Base-by-base conservation (phyloP, 148 eudicot genomes). In the Rhododendron ovatum region DNA sequence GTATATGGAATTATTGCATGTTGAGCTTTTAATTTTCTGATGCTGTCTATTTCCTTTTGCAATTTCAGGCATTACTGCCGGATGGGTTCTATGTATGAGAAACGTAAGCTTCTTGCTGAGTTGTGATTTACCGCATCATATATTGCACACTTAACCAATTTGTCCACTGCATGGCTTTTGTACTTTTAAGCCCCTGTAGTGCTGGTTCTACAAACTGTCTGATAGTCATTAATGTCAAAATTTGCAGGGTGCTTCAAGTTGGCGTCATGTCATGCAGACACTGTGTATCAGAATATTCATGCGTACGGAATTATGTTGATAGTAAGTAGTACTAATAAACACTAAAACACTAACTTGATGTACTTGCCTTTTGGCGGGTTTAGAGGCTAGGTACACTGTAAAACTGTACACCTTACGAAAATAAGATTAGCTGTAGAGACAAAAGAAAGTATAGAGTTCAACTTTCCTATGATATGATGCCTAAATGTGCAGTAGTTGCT, bases 261-360 rank as follows among this genome's bases (percentile, higher is more conserved):
- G 93, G 90, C 95, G 47, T 87, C 98, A 43, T 96, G 99, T 78
- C 82, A 93, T 80, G 82, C 90, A 80, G 87, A 86, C 81, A 86
- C 95, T 22, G 91, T 82, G 51, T 93, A 86, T 86, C 98, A 96
- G 91, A 90, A 96, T 90, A 92, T 96, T 83, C 96, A 92, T 81
- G 92, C 92, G 10, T 96, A 95, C 89, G 99, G 98, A 87, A 90
- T 91, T 61, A 88, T 96, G 94, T 91, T 94, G 30, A 94, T 96
- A 22, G 99, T 96, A 93, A 93, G 99, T 90, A 83, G 98, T 90
- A 84, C 35, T 84, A 8, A 65, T 67, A 18, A 55, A 17, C 51
- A 53, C 11, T 41, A 15, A 77, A 61, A 82, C 5, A 26, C 50
- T 57, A 43, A 61, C 71, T 85, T 86, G 85, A 65, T 83, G 33